These are phyloP conservation scores for Cutaneotrichosporon spelunceum DNA, from an alignment of 1,284 basidiomycete species.

Conservation along the genomic window DNA sequence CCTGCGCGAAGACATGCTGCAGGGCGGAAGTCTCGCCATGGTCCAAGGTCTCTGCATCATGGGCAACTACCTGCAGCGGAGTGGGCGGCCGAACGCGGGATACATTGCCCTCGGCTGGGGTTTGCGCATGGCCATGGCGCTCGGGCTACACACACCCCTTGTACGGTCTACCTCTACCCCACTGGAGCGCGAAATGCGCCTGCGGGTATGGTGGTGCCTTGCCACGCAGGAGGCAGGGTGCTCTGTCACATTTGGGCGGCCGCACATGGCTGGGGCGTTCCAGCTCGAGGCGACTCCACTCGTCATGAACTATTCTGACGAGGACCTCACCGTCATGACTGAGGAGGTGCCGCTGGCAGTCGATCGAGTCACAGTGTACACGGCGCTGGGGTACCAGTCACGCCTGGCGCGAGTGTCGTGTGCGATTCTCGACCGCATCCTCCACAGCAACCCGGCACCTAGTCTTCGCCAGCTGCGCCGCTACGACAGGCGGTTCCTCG, in stretches of 20 bases:
- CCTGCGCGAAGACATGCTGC: constrained; percentile 24
- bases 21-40: constrained; percentile 27
- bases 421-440: constrained; percentile 25
- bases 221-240: constrained; percentile 30
- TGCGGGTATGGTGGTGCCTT: constrained; percentile 29
- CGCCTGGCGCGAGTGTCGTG: constrained; percentile 25
- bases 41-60: constrained; percentile 34
- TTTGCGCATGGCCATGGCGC: constrained; percentile 26
- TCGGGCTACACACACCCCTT: constrained; percentile 26
- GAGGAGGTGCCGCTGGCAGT: constrained; percentile 15
- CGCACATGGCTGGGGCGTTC: neutral
- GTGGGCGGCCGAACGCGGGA: constrained; percentile 30
- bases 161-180: neutral
- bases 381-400: constrained; percentile 26
- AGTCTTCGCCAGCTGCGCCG: constrained; percentile 19
- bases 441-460: constrained; percentile 21
- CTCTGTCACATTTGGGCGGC: constrained; percentile 27
- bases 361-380: constrained; percentile 22
- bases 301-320: constrained; percentile 30
- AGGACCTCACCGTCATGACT: constrained; percentile 26
- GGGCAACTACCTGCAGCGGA: constrained; percentile 34
- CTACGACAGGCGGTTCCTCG: constrained; percentile 1
- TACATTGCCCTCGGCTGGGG: constrained; percentile 28
- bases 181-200: constrained; percentile 25
- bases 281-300: constrained; percentile 14